These are phyloP conservation scores for Dioscorea zingiberensis DNA, from an alignment of 106 monocot genomes.

Conservation along the genomic window DNA sequence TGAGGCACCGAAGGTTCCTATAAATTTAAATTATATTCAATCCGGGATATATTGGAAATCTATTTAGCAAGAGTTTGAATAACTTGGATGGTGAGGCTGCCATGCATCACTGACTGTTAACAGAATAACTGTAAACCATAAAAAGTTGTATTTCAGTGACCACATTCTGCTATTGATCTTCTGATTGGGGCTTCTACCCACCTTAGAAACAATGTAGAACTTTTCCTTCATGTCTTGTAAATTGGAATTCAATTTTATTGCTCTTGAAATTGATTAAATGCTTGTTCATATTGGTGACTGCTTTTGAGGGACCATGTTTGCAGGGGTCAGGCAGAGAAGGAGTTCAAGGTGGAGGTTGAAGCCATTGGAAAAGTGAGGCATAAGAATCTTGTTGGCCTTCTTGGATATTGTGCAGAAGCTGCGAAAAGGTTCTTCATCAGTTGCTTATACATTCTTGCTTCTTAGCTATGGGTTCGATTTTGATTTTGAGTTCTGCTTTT, in stretches of 20 bases:
- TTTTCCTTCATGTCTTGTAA: no score
- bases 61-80: no score
- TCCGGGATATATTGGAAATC: no score
- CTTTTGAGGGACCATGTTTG: background rate
- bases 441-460: background rate
- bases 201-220: no score
- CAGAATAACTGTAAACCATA: no score
- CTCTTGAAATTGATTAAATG: background rate
- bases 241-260: background rate
- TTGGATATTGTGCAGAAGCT: conserved; percentile 80
- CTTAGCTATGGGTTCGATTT: background rate
- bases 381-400: conserved; percentile 85
- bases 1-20: no score
- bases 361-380: conserved; percentile 90
- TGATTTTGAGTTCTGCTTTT: background rate
- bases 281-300: background rate
- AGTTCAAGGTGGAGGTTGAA: conserved; percentile 94
- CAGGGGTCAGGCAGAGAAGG: conserved; percentile 91
- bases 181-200: no score
- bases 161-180: no score
- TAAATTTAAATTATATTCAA: no score
- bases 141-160: no score
- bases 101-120: no score
- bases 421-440: conserved; percentile 43
- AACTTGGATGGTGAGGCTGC: no score